phyloP scores from a whole-genome alignment of 1,139 yeast species.

The Debaryomycetaceae sp. region DNA sequence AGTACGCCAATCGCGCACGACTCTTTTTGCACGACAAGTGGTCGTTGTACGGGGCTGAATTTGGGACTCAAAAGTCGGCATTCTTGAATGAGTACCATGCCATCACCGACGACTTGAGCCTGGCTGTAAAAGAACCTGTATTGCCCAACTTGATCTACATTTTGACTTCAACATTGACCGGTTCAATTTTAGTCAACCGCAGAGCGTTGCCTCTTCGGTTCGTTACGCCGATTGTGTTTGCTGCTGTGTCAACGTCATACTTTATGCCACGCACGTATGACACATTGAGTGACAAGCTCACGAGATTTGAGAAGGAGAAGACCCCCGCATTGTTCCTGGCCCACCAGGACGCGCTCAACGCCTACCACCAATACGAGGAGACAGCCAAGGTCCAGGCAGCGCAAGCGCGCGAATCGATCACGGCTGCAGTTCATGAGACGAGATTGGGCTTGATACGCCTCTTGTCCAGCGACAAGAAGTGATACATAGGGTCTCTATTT shows the following conservation, averaged over 20 bases:
- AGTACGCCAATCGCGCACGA: conserved; percentile 35
- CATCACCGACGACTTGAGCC: conserved; percentile 20
- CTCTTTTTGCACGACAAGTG: conserved; percentile 33
- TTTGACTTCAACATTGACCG: conserved; percentile 50
- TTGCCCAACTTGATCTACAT: conserved; percentile 53
- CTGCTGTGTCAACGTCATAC: conserved; percentile 34
- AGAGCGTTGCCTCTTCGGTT: conserved; percentile 47
- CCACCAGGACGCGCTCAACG: conserved; percentile 15
- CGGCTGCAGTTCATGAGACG: conserved; percentile 23
- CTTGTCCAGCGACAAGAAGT: conserved; percentile 11
- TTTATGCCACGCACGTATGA: conserved; percentile 35
- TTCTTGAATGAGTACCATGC: conserved; percentile 33
- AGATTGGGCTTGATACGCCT: conserved; percentile 21
- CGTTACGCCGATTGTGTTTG: conserved; percentile 46
- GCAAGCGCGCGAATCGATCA: conserved; percentile 15
- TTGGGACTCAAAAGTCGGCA: conserved; percentile 43
- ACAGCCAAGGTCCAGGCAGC: conserved; percentile 12
- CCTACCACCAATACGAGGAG: conserved; percentile 11
- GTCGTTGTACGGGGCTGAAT: conserved; percentile 36
- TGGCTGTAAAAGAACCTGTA: conserved; percentile 38
- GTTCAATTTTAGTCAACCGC: conserved; percentile 49
- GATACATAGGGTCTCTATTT: conserved; percentile 5
- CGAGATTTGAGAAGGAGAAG: conserved; percentile 51
- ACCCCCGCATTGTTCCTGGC: conserved; percentile 33
- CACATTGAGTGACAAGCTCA: conserved; percentile 36